Base-by-base conservation (phyloP, 176 grass and related monocot genomes). In the Oropetium thomaeum region DNA sequence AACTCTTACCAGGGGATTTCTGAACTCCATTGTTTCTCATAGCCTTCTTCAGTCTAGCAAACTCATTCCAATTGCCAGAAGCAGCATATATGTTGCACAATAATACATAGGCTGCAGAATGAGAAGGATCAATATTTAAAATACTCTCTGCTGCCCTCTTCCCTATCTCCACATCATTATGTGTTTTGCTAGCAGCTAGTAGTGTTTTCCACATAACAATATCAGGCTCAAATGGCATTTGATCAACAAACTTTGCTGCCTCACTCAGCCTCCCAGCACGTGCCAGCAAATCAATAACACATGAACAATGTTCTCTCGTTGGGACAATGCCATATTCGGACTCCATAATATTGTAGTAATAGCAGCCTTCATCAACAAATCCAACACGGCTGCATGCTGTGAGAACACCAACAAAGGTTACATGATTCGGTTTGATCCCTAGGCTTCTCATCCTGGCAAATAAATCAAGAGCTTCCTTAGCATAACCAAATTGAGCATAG, bases 41-140 rank as follows among this genome's bases (percentile, higher is more conserved):
- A 27, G 67, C 66, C 66, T 82, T 94, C 78, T 88, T 92, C 71
- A 86, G 67, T 69, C 67, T 87, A 74, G 83, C 84, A 42, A 88
- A 90, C 51, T 92, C 86, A 7, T 88, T 13, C 95, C 95, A 98
- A 43, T 98, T 81, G 49, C 89, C 95, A 77, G 88, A 90, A 83
- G 88, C 75, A 38, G 95, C 90, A 79, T 94, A 86, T 90, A 94
- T 86, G 82, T 92, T 94, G 32, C 86, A 94, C 72, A 98, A 69
- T 34, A 92, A 78, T 35, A 98, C 95, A 86, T 90, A 98, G 26
- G 91, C 90, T 32, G 89, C 79, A 29, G 84, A 75, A 76, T 94
- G 88, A 44, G 75, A 83, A 81, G 49, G 76, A 54, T 86, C 85
- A 64, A 90, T 77, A 74, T 86, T 80, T 37, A 92, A 83, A 75